These are phyloP conservation scores for Colletotrichum nymphaeae DNA, from an alignment of 2,329 filamentous ascomycete genomes.

Conservation along the genomic window DNA sequence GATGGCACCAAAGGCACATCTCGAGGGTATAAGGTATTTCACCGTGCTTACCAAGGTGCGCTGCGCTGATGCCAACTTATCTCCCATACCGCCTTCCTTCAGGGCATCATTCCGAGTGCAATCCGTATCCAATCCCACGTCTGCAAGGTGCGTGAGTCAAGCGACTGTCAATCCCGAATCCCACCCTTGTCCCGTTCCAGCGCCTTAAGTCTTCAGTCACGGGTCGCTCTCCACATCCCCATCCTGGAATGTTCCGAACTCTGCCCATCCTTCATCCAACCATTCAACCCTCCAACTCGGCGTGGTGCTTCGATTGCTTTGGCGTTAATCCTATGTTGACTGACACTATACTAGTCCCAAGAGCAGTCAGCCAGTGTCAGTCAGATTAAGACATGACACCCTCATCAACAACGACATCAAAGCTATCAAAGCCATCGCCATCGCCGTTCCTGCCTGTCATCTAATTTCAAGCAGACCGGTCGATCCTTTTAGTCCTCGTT, in stretches of 20 bases:
- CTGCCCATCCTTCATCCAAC: not conserved
- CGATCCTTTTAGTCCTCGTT: conserved; percentile 6
- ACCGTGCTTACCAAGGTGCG: not conserved
- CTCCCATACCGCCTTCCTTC: not conserved
- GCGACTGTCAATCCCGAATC: not conserved
- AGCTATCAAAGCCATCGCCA: not conserved
- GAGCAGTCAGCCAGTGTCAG: not conserved
- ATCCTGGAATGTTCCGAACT: not conserved
- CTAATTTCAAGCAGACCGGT: not conserved
- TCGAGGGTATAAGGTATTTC: no score
- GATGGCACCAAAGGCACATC: no score
- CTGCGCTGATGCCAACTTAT: not conserved
- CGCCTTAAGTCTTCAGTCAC: not conserved
- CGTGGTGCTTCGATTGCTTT: not conserved
- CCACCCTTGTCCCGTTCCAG: not conserved
- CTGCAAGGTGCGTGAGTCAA: conserved; percentile 9
- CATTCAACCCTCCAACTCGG: not conserved
- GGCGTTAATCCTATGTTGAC: not conserved
- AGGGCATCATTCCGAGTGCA: not conserved
- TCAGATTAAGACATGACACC: not conserved
- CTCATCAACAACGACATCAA: not conserved
- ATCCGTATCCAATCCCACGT: conserved; percentile 3
- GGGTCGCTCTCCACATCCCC: not conserved
- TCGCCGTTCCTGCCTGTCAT: not conserved
- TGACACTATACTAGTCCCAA: not conserved